phyloP scores from a whole-genome alignment of 2,329 filamentous ascomycete genomes.

The Penicillium psychrosexuale region DNA sequence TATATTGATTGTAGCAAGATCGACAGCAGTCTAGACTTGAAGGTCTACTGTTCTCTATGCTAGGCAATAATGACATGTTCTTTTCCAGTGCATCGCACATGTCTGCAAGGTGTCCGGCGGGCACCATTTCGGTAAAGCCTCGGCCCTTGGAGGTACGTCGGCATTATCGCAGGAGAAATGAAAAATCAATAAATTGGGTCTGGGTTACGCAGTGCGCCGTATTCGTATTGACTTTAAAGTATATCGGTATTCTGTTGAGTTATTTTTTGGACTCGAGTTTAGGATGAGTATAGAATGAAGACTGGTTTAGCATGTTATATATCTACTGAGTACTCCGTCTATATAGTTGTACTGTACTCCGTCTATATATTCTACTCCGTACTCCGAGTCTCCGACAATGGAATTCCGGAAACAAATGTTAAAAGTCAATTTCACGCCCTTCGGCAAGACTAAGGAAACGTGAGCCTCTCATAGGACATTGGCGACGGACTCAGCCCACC shows the following conservation, averaged over 20 bases:
- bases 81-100: neutral
- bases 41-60: neutral
- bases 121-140: neutral
- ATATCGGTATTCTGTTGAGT: too few species aligned
- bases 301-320: too few species aligned
- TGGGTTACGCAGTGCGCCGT: neutral
- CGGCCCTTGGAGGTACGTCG: neutral
- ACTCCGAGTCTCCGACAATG: too few species aligned
- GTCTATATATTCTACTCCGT: too few species aligned
- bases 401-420: neutral
- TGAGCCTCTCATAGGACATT: constrained; percentile 13
- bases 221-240: too few species aligned
- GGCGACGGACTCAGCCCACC: constrained; percentile 20
- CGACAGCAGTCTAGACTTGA: neutral
- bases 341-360: too few species aligned
- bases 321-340: too few species aligned
- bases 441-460: constrained; percentile 22
- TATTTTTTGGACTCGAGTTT: too few species aligned
- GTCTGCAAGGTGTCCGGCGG: neutral
- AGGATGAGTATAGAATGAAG: too few species aligned
- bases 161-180: neutral
- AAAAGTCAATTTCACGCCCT: constrained; percentile 30
- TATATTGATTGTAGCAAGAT: neutral
- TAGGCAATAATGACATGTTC: neutral
- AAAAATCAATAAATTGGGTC: neutral